Evolutionary conservation across 306 rosid genomes (phyloP), one percentile per base, ranked within the genome.

Genomic region (Erythrophleum fordii): DNA sequence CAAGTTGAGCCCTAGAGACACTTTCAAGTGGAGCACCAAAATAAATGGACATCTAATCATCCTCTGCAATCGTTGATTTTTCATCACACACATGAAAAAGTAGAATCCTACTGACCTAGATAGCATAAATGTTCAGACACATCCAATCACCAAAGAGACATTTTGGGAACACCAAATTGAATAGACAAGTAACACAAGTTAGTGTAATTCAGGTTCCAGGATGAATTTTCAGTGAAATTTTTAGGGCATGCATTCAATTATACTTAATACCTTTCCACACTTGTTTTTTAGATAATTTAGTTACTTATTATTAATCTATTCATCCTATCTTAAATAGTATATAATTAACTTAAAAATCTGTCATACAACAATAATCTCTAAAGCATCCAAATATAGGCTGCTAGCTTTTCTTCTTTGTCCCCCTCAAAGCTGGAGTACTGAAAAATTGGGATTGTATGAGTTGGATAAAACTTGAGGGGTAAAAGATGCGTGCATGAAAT

Each of bases 41-140:
- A 8, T 64, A 51, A 85, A 85, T 85, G 81, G 86, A 62, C 61
- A 82, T 78, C 88, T 78, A 82, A 86, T 86, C 84, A 82, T 58
- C 73, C 31, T 55, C 31, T 55, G 75, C 73, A 83, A 75, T 86
- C 75, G 59, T 82, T 82, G 31, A 59, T 31, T 51, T 56, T 11
- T 31, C 52, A 10, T 53, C 60, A 20, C 17, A 3, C 12, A 12
- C 61, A 8, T 11, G 48, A 46, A 25, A 78, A 69, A 53, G 59
- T 58, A 17, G 34, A 31, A 31, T 31, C 34, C 34, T 4, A 31
- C 4, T 31, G 34, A 1, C 34, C 22, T 22, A 22, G 11, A 1
- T 55, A 22, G 0, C 16, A 20, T 0, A 20, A 55, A 9, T 20
- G 29, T 22, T 1, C 14, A 55, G 11, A 22, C 13, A 22, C 29